Conservation (phyloP, 2,329 filamentous ascomycete genomes). For the Fusarium hainanense region DNA sequence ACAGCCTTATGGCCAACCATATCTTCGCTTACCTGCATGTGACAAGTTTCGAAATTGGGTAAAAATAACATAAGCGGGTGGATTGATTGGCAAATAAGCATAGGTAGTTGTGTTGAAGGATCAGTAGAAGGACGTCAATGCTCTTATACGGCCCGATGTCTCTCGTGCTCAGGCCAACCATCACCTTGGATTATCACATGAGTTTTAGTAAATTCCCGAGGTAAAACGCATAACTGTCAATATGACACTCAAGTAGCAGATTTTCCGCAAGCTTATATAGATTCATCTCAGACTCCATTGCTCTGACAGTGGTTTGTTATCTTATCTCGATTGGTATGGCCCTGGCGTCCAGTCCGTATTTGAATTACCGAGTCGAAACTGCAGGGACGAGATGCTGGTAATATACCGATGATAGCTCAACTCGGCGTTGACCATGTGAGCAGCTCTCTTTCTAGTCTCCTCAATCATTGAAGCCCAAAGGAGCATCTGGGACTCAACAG, state of each 20-base stretch:
- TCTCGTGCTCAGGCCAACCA: neutral
- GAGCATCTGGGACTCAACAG: neutral
- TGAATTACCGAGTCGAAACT: no score
- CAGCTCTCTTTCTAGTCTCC: neutral
- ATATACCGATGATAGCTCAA: neutral
- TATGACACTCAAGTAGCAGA: no score
- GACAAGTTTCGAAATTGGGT: neutral
- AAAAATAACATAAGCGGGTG: neutral
- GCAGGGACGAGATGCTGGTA: neutral
- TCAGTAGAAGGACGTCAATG: neutral
- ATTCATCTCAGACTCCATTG: no score
- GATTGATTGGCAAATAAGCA: neutral
- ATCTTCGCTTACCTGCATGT: neutral
- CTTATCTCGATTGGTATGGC: no score
- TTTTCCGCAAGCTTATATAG: no score
- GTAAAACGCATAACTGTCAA: no score
- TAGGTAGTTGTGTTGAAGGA: accelerated
- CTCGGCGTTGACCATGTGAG: neutral
- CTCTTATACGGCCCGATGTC: neutral
- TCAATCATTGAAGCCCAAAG: neutral
- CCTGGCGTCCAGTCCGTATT: no score
- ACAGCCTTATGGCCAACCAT: neutral
- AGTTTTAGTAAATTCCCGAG: neutral
- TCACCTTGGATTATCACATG: neutral
- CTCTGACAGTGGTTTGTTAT: no score